Conservation (phyloP, 1,284 basidiomycete species). For the Mycena sp. region DNA sequence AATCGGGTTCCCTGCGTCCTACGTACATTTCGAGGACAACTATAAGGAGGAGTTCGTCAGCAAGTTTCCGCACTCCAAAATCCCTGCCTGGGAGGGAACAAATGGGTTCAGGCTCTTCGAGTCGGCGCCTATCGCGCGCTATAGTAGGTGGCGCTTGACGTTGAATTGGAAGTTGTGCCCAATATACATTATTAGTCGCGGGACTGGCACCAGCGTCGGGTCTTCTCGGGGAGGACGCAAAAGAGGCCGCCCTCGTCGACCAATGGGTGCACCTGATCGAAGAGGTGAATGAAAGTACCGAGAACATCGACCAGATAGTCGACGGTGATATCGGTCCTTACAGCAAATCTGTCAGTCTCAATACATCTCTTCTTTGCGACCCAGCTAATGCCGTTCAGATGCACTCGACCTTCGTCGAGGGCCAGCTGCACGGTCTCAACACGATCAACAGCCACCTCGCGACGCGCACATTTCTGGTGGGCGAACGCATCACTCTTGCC, state of each 20-base stretch:
- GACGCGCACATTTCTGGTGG: constrained; percentile 89
- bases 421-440: constrained; percentile 62
- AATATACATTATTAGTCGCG: constrained; percentile 65
- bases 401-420: constrained; percentile 61
- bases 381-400: constrained; percentile 49
- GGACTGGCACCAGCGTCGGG: constrained; percentile 52
- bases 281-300: constrained; percentile 47
- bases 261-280: constrained; percentile 58
- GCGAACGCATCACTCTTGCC: constrained; percentile 93
- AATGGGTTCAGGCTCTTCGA: constrained; percentile 89
- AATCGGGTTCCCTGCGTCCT: constrained; percentile 65
- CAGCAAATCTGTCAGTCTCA: constrained; percentile 65
- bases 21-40: constrained; percentile 80
- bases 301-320: constrained; percentile 54
- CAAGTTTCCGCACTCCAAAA: constrained; percentile 87
- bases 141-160: constrained; percentile 69
- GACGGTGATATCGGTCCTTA: constrained; percentile 55
- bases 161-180: constrained; percentile 30
- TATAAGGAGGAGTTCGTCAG: constrained; percentile 74
- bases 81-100: constrained; percentile 82
- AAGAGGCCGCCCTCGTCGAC: constrained; percentile 55
- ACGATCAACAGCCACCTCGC: constrained; percentile 82
- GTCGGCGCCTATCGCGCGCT: constrained; percentile 84
- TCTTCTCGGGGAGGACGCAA: constrained; percentile 48
- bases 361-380: not conserved